phyloP scores from a whole-genome alignment of 192 early-diverging fungal species.

The Geosiphon pyriformis region DNA sequence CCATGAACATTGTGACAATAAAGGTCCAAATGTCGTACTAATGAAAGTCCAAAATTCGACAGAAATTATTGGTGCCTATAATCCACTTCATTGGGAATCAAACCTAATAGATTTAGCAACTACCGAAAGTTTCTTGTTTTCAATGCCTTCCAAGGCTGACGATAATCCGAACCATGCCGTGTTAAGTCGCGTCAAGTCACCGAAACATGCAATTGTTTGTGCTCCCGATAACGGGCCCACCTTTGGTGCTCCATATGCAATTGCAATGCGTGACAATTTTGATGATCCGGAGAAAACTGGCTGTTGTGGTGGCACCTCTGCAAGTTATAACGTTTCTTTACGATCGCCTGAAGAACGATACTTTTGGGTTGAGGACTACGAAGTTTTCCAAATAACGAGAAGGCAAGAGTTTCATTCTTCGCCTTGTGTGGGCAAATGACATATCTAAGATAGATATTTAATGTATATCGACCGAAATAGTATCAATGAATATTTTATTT shows the following conservation, averaged over 20 bases:
- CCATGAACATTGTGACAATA: conserved; percentile 1
- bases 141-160: background rate
- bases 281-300: background rate
- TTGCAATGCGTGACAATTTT: background rate
- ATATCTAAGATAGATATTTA: too few species aligned
- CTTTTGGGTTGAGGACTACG: background rate
- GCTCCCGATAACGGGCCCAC: background rate
- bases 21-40: background rate
- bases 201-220: background rate
- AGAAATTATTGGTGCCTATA: background rate
- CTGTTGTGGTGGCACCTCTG: background rate
- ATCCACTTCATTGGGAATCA: background rate
- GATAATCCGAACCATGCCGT: background rate
- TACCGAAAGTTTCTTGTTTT: conserved; percentile 1
- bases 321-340: background rate
- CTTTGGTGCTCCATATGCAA: background rate
- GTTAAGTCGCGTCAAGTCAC: background rate
- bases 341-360: background rate
- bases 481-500: too few species aligned
- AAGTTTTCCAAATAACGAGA: background rate
- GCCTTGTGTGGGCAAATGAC: background rate
- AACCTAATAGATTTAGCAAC: background rate
- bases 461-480: too few species aligned
- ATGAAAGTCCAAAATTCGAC: background rate
- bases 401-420: background rate